Percentiles rank a stretch among this genome's conserved stretches.
These are phyloP conservation scores for Choanephora cucurbitarum DNA, from an alignment of 371 early-diverging fungal genomes.

Conservation along the genomic window DNA sequence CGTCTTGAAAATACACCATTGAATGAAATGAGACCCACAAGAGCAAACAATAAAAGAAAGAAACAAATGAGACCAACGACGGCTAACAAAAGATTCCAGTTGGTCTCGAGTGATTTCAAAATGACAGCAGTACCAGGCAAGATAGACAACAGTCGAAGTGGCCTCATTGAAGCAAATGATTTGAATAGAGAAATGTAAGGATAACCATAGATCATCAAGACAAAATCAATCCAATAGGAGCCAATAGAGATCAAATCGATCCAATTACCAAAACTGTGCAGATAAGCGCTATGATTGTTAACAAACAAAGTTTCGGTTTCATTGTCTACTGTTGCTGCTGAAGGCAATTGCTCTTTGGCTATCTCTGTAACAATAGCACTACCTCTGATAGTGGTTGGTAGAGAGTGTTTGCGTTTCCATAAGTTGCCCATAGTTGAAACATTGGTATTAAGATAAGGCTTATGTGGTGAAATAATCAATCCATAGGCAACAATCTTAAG, in stretches of 20 bases:
- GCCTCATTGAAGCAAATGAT: constrained; percentile 50
- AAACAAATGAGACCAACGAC: constrained; percentile 59
- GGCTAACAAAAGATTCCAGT: constrained; percentile 54
- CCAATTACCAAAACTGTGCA: constrained; percentile 49
- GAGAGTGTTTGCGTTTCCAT: not conserved
- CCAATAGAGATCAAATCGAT: constrained; percentile 49
- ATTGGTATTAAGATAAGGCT: not conserved
- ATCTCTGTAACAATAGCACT: not conserved
- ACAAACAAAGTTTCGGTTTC: not conserved
- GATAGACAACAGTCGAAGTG: constrained; percentile 50
- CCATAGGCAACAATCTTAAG: constrained; percentile 54
- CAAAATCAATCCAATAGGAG: constrained; percentile 57
- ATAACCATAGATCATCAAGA: constrained; percentile 47
- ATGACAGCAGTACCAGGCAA: constrained; percentile 62
- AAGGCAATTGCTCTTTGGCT: not conserved
- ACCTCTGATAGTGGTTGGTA: not conserved
- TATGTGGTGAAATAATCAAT: constrained; percentile 35
- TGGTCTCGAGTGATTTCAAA: constrained; percentile 54
- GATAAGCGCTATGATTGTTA: constrained; percentile 38
- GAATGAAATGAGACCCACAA: constrained; percentile 56
- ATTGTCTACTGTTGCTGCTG: not conserved
- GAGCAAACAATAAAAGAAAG: constrained; percentile 57
- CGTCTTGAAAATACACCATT: constrained; percentile 55
- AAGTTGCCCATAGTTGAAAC: no score
- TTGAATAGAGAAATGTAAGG: constrained; percentile 56